Percentiles rank a stretch among this genome's conserved stretches.
Evolutionary conservation across 2,329 filamentous ascomycete genomes (phyloP).

Genomic region (Ascochyta koolunga): DNA sequence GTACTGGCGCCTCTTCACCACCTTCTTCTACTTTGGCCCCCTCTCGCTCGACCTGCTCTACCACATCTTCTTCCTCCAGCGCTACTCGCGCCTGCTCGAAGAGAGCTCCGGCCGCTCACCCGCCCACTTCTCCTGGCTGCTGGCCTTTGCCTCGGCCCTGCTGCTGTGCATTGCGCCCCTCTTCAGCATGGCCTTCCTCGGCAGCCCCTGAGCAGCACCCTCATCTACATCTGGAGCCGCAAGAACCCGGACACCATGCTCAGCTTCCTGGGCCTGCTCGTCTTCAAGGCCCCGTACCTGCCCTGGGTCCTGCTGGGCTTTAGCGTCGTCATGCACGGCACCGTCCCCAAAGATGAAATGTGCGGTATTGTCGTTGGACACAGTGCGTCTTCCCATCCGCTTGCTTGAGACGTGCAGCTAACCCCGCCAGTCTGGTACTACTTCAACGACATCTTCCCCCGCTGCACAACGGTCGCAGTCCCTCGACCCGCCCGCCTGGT

Average conservation of each 20-base stretch:
- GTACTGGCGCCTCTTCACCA: conserved; percentile 97
- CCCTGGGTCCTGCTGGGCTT: conserved; percentile 96
- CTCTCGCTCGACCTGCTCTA: conserved; percentile 93
- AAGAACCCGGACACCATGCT: conserved; percentile 91
- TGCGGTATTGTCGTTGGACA: conserved; percentile 95
- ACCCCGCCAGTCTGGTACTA: conserved; percentile 81
- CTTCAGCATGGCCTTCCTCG: conserved; percentile 90
- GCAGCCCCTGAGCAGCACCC: conserved; percentile 87
- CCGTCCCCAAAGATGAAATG: conserved; percentile 92
- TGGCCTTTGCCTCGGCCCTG: conserved; percentile 81
- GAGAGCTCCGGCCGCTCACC: conserved; percentile 91
- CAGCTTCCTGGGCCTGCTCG: conserved; percentile 82
- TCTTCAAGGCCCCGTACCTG: conserved; percentile 92
- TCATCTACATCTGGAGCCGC: conserved; percentile 98
- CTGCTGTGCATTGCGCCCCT: conserved; percentile 84
- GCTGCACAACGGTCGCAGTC: conserved; percentile 81
- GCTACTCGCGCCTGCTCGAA: conserved; percentile 93
- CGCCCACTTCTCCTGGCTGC: conserved; percentile 92
- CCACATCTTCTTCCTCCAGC: conserved; percentile 97
- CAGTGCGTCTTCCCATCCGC: conserved; percentile 49
- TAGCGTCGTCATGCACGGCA: conserved; percentile 87
- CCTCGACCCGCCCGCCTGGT: conserved; percentile 88
- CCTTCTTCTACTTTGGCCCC: conserved; percentile 96
- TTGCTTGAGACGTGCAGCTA: conserved; percentile 6
- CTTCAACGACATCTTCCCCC: conserved; percentile 94